A percentile compares a stretch with the other conserved stretches of the same genome.
Evolutionary conservation across 208 protist genomes (phyloP).

Genomic region (Leptomonas pyrrhocoris): DNA sequence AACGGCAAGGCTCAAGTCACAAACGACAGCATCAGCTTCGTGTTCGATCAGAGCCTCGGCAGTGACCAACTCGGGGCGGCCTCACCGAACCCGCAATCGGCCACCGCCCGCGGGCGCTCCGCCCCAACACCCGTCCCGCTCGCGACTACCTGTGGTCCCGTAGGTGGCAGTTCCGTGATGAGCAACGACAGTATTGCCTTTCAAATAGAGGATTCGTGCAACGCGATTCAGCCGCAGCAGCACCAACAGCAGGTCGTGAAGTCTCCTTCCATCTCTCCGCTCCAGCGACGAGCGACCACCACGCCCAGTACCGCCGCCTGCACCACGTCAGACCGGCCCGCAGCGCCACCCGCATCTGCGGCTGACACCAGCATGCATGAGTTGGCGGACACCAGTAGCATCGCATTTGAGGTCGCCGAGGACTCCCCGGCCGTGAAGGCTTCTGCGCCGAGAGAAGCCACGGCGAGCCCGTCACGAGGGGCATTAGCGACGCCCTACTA

Average conservation of each 20-base stretch:
- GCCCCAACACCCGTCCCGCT: neutral
- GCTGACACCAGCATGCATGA: slow-evolving; percentile 8
- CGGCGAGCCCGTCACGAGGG: neutral
- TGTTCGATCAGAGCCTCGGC: slow-evolving; percentile 28
- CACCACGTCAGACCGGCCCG: neutral
- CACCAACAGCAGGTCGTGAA: neutral
- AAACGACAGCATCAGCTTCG: slow-evolving; percentile 40
- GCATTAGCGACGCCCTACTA: slow-evolving; percentile 3
- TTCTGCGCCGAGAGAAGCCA: neutral
- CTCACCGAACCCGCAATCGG: neutral
- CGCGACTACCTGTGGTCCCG: neutral
- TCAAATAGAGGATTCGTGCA: slow-evolving; percentile 30
- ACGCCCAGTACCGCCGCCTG: neutral
- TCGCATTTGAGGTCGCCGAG: slow-evolving; percentile 53
- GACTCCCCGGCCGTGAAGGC: slow-evolving; percentile 2
- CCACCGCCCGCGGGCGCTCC: neutral
- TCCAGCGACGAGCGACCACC: slow-evolving; percentile 1
- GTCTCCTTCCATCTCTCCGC: neutral
- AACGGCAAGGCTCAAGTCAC: neutral
- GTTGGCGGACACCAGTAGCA: slow-evolving; percentile 44
- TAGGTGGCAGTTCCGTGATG: neutral
- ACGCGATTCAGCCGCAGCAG: neutral
- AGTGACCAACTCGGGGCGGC: neutral
- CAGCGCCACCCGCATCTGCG: neutral
- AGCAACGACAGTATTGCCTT: slow-evolving; percentile 40